Evolutionary conservation across 495 filamentous ascomycete species (phyloP).

Genomic region (Annulohypoxylon moriforme): DNA sequence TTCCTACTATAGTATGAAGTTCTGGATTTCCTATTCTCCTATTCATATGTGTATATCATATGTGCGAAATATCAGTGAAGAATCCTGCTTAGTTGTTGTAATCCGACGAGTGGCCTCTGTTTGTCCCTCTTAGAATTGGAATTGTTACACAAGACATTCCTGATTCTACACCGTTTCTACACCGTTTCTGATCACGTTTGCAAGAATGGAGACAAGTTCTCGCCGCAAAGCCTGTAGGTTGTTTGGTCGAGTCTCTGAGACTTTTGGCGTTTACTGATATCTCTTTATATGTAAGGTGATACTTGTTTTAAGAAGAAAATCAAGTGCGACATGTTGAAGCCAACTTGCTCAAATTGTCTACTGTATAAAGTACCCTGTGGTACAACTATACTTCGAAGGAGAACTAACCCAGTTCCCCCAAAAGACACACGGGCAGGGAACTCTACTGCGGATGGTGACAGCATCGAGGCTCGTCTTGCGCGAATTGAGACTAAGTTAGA

Average conservation of each 20-base stretch:
- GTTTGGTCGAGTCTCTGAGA: not conserved
- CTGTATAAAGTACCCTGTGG: slow-evolving; percentile 48
- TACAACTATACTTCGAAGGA: slow-evolving; percentile 47
- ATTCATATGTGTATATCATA: too few relatives aligned
- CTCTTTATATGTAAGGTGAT: slow-evolving; percentile 32
- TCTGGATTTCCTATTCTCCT: too few relatives aligned
- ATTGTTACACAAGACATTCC: not conserved
- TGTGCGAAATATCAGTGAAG: too few relatives aligned
- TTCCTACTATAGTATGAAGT: too few relatives aligned
- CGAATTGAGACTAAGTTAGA: slow-evolving; percentile 51
- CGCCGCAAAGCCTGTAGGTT: slow-evolving; percentile 44
- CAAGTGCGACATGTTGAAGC: slow-evolving; percentile 50
- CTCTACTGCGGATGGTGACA: slow-evolving; percentile 7
- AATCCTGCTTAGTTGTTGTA: too few relatives aligned
- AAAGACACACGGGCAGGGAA: slow-evolving; percentile 6
- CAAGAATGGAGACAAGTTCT: slow-evolving; percentile 45
- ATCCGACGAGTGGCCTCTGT: too few relatives aligned
- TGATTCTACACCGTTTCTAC: too few relatives aligned
- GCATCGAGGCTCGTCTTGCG: slow-evolving; percentile 47
- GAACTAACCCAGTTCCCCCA: slow-evolving; percentile 6
- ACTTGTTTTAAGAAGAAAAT: slow-evolving; percentile 53
- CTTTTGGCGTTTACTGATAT: not conserved
- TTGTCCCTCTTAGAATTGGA: too few relatives aligned
- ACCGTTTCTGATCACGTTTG: not conserved
- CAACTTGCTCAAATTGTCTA: slow-evolving; percentile 50